Conservation (phyloP, 2,329 filamentous ascomycete genomes). For the Microascus cirrosus region DNA sequence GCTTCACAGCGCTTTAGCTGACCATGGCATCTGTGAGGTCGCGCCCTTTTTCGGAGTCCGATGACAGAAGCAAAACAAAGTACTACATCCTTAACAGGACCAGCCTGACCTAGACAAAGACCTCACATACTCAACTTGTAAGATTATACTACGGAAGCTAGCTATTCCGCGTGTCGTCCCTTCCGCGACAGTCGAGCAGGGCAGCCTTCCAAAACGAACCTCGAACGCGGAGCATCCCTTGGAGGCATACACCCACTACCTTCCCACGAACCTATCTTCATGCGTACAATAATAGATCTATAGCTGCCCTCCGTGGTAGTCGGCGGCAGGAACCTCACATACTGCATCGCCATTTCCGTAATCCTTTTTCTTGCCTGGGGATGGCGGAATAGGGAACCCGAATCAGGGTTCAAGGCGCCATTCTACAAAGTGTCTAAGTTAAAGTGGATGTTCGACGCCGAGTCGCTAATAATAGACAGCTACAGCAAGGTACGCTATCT, state of each 20-base stretch:
- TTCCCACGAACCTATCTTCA: not conserved
- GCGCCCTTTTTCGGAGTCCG: no score
- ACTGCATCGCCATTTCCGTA: conserved; percentile 26
- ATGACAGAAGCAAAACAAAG: no score
- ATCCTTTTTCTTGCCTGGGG: conserved; percentile 25
- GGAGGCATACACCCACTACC: not conserved
- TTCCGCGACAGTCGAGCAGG: not conserved
- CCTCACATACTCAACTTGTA: no score
- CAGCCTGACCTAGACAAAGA: no score
- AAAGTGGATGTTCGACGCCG: conserved; percentile 40
- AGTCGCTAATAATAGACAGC: conserved; percentile 33
- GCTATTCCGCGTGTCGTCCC: no score
- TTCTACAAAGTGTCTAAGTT: conserved; percentile 35
- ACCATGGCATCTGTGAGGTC: no score
- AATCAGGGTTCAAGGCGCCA: conserved; percentile 23
- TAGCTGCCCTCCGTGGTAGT: conserved; percentile 15
- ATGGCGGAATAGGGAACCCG: conserved; percentile 20
- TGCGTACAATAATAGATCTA: conserved; percentile 5
- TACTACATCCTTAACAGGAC: no score
- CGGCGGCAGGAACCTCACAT: conserved; percentile 21
- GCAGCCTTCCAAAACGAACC: not conserved
- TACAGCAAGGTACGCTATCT: conserved; percentile 30
- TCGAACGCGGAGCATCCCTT: not conserved
- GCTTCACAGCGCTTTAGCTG: no score
- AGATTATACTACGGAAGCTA: no score